Evolutionary conservation across 495 filamentous ascomycete genomes (phyloP), one percentile per base, ranked within the genome.

Genomic region (Aspergillus panamensis): DNA sequence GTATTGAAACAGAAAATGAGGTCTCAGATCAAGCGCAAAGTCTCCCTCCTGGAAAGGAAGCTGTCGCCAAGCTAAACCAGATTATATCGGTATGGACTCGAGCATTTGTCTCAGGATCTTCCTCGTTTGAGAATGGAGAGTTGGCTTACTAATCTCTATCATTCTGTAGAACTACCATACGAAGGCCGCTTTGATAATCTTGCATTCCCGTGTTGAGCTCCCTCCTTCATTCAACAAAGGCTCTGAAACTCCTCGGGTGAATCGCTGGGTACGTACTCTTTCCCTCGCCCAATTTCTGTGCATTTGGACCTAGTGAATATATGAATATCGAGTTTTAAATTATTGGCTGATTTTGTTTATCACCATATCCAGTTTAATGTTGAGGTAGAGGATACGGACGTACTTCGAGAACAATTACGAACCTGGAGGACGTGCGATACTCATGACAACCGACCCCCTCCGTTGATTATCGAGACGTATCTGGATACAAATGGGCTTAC

Each of bases 371-470:
- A 97, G 94, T 98, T 97, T 73, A 94, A 96, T 68, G 83, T 97
- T 60, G 90, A 96, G 49, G 80, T 96, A 45, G 91, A 96, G 61
- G 94, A 98, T 53, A 92, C 91, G 53, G 91, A 96, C 65, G 84
- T 84, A 43, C 88, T 94, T 60, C 78, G 84, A 64, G 87, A 96
- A 55, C 87, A 92, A 57, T 78, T 97, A 32, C 79, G 81, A 60
- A 77, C 85, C 42, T 98, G 92, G 91, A 87, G 82, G 72, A 80
- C 72, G 31, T 89, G 85, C 56, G 90, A 93, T 73, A 82, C 87
- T 48, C 81, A 87, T 44, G 83, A 88, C 25, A 85, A 87, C 61
- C 85, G 85, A 53, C 94, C 94, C 19, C 91, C 90, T 40, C 89
- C 91, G 17, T 75, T 98, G 69, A 82, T 94, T 54, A 87, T 98